Evolutionary conservation across 768 basidiomycete genomes (phyloP).

Genomic region (Daedalea quercina): DNA sequence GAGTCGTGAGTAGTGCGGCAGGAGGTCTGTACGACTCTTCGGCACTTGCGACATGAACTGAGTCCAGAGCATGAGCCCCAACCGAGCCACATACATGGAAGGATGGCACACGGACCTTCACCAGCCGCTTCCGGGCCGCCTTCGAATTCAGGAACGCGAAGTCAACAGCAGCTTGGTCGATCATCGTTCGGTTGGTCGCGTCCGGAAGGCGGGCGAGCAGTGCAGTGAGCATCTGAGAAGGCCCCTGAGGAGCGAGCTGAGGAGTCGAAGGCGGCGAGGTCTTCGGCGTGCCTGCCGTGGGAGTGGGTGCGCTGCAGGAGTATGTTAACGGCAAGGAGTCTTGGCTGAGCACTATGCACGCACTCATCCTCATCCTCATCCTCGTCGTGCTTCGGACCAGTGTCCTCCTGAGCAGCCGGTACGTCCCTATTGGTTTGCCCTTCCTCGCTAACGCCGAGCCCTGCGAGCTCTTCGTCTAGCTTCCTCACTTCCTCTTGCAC

Average conservation of each 20-base stretch:
- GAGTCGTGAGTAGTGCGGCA: constrained; percentile 90
- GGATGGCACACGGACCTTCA: constrained; percentile 50
- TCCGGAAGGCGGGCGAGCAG: constrained; percentile 89
- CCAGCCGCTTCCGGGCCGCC: constrained; percentile 85
- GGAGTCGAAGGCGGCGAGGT: constrained; percentile 50
- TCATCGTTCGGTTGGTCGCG: constrained; percentile 81
- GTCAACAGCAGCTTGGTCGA: constrained; percentile 92
- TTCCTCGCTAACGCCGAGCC: constrained; percentile 38
- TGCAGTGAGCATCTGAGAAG: constrained; percentile 87
- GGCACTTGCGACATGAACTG: constrained; percentile 81
- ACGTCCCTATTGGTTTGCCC: constrained; percentile 9
- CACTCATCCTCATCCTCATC: constrained; percentile 38
- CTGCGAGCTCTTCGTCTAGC: constrained; percentile 73
- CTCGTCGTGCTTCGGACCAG: constrained; percentile 27
- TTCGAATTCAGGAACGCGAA: constrained; percentile 97
- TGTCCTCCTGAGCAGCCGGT: constrained; percentile 14
- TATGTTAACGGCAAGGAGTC: background rate
- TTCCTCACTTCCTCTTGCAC: constrained; percentile 69
- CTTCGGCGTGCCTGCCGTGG: constrained; percentile 64
- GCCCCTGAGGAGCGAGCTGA: constrained; percentile 77
- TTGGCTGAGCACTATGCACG: constrained; percentile 10
- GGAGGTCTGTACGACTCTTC: constrained; percentile 81
- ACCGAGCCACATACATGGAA: background rate
- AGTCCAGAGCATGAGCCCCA: background rate
- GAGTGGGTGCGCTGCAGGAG: constrained; percentile 39